Conservation (phyloP, 305 asterid species). For the Solanum hybrid region DNA sequence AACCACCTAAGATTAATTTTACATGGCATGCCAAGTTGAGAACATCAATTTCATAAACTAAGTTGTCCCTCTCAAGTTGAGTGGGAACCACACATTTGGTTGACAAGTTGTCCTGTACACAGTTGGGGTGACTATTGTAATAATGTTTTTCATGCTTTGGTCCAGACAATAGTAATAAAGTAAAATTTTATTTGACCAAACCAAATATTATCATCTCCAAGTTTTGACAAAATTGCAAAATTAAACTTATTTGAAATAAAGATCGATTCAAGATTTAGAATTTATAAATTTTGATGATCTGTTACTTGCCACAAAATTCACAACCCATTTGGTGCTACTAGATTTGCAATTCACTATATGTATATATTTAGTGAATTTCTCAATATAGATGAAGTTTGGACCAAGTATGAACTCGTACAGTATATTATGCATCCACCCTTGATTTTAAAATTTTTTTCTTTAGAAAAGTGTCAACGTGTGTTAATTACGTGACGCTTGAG, state of each 20-base stretch:
- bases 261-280: neutral
- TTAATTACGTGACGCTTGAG: neutral
- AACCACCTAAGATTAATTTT: slow-evolving; percentile 7
- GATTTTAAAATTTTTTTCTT: neutral
- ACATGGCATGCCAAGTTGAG: slow-evolving; percentile 6
- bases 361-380: neutral
- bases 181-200: neutral
- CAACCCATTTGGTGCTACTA: neutral
- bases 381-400: neutral
- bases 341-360: neutral
- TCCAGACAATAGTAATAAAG: neutral
- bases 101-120: slow-evolving; percentile 25
- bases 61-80: slow-evolving; percentile 1
- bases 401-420: neutral
- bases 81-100: slow-evolving; percentile 22
- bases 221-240: neutral
- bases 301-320: neutral
- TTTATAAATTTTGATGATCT: neutral
- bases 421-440: neutral
- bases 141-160: neutral
- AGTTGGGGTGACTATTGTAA: slow-evolving; percentile 6
- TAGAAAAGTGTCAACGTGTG: neutral
- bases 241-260: no score
- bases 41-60: neutral
- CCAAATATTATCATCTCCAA: neutral